These are phyloP conservation scores for Phytopythium montanum DNA, from an alignment of 352 stramenopile genomes.

Conservation along the genomic window DNA sequence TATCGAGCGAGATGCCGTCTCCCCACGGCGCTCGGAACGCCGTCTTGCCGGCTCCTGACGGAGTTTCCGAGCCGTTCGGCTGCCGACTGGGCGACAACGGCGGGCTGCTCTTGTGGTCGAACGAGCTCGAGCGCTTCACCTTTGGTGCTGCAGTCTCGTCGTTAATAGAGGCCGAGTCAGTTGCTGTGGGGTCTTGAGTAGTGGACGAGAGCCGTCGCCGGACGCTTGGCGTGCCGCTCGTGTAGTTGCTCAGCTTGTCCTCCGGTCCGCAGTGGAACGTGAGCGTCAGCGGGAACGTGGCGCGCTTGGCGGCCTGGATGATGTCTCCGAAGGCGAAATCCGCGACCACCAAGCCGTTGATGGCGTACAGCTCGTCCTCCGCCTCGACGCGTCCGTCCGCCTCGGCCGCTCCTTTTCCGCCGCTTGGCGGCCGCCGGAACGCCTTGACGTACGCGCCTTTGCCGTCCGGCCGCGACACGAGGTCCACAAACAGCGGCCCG, in stretches of 20 bases:
- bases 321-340: constrained; percentile 58
- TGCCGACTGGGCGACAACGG: constrained; percentile 9
- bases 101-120: constrained; percentile 38
- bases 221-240: constrained; percentile 12
- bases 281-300: constrained; percentile 62
- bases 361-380: constrained; percentile 64
- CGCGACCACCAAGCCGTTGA: constrained; percentile 59
- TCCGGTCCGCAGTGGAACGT: constrained; percentile 49
- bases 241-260: constrained; percentile 23
- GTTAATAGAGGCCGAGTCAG: neutral
- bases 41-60: constrained; percentile 23
- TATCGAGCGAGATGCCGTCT: constrained; percentile 47
- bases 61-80: constrained; percentile 12
- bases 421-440: constrained; percentile 62
- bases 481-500: constrained; percentile 62
- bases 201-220: constrained; percentile 9
- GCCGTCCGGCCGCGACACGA: constrained; percentile 69
- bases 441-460: constrained; percentile 68
- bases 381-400: constrained; percentile 47
- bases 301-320: constrained; percentile 58
- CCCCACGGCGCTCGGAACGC: constrained; percentile 24
- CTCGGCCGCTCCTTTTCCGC: constrained; percentile 49
- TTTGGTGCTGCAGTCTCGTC: neutral
- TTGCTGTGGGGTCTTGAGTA: neutral
- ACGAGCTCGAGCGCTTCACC: constrained; percentile 50